A percentile compares a stretch with the other conserved stretches of the same genome.
These are phyloP conservation scores for Hansenula lynferdii DNA, from an alignment of 1,139 yeast genomes.

Conservation along the genomic window DNA sequence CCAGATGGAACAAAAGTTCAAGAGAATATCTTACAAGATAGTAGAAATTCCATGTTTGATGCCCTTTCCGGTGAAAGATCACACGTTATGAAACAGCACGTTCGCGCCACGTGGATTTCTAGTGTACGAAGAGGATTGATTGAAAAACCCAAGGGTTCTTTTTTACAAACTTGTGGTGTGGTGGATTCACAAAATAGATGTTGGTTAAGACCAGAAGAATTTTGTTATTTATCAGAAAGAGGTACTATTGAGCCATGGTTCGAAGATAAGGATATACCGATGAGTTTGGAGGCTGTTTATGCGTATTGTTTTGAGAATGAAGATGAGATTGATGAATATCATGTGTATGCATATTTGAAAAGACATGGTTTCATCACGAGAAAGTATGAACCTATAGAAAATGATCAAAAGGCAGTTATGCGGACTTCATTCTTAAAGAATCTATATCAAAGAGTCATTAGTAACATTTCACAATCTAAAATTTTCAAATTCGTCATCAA, in stretches of 20 bases:
- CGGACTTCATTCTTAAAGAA: background rate
- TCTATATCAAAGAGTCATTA: background rate
- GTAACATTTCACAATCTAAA: background rate
- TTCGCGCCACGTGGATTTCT: conserved; percentile 44
- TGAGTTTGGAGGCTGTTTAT: conserved; percentile 67
- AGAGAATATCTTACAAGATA: conserved; percentile 40
- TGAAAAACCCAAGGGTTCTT: conserved; percentile 63
- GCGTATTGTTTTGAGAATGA: conserved; percentile 41
- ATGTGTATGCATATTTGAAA: conserved; percentile 70
- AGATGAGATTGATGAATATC: conserved; percentile 51
- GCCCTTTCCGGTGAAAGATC: conserved; percentile 61
- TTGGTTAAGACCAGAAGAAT: conserved; percentile 61
- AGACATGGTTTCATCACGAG: conserved; percentile 74
- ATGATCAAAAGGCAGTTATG: background rate
- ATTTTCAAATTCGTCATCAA: conserved; percentile 11
- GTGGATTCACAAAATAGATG: conserved; percentile 43
- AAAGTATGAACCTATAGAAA: conserved; percentile 26
- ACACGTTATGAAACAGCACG: conserved; percentile 44
- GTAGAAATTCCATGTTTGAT: conserved; percentile 67
- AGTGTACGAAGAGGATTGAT: conserved; percentile 40
- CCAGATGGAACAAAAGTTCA: conserved; percentile 77
- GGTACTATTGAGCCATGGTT: conserved; percentile 66
- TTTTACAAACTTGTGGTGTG: conserved; percentile 68
- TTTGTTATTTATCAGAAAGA: conserved; percentile 74
- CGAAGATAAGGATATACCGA: conserved; percentile 31